Evolutionary conservation across 1,139 yeast species (phyloP).

Genomic region (Saccharomyces hybrid): DNA sequence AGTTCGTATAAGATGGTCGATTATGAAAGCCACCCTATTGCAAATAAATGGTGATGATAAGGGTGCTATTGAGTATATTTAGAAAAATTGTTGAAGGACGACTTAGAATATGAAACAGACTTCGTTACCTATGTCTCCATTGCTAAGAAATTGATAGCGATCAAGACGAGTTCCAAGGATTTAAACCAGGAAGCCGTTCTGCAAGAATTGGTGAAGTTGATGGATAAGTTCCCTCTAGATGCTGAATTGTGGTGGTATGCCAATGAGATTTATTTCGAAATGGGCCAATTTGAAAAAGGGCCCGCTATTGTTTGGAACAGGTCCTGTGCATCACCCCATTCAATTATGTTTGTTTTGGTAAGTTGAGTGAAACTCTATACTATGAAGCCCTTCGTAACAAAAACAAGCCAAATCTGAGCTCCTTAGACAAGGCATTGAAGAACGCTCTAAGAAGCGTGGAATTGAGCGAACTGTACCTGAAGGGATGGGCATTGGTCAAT

Average conservation of each 20-base stretch:
- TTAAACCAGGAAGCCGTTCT: slow-evolving; percentile 13
- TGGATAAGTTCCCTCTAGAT: slow-evolving; percentile 53
- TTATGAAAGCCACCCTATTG: slow-evolving; percentile 27
- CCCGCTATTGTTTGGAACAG: slow-evolving; percentile 63
- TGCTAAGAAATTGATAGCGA: slow-evolving; percentile 24
- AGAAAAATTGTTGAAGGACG: slow-evolving; percentile 21
- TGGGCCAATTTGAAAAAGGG: slow-evolving; percentile 64
- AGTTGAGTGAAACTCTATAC: slow-evolving; percentile 23
- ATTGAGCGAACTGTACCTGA: slow-evolving; percentile 56
- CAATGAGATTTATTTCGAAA: slow-evolving; percentile 48
- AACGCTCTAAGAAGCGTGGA: slow-evolving; percentile 66
- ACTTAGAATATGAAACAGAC: slow-evolving; percentile 29
- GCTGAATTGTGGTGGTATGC: slow-evolving; percentile 71
- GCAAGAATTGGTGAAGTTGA: slow-evolving; percentile 16
- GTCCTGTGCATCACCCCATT: slow-evolving; percentile 58
- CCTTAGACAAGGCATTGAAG: slow-evolving; percentile 41
- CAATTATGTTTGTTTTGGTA: slow-evolving; percentile 58
- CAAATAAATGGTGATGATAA: slow-evolving; percentile 26
- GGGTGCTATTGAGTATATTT: slow-evolving; percentile 28
- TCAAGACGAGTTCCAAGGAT: slow-evolving; percentile 12
- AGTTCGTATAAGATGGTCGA: slow-evolving; percentile 28
- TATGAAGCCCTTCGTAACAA: slow-evolving; percentile 17
- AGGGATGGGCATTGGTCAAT: slow-evolving; percentile 73
- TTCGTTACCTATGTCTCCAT: slow-evolving; percentile 23
- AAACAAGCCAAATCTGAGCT: slow-evolving; percentile 4